These are phyloP conservation scores for Cinnamomum micranthum DNA, from an alignment of 164 flowering plant genomes.

Conservation along the genomic window DNA sequence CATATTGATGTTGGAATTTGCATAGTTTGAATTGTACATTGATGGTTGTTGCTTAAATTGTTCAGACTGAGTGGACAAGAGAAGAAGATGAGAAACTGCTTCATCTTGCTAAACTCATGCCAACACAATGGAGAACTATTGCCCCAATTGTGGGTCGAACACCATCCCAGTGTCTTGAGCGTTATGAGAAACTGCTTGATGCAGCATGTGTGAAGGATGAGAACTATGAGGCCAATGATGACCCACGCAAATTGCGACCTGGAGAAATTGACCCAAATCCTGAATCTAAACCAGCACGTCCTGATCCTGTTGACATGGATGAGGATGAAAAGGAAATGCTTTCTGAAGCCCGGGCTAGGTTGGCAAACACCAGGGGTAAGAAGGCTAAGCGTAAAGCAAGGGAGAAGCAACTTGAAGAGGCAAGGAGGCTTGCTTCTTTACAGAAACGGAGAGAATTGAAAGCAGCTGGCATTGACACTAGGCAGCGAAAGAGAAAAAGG, in stretches of 20 bases:
- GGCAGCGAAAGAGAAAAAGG: conserved; percentile 80
- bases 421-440: conserved; percentile 93
- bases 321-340: conserved; percentile 99
- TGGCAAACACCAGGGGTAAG: conserved; percentile 95
- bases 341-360: conserved; percentile 91
- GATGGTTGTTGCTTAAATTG: neutral
- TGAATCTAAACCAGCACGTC: conserved; percentile 97
- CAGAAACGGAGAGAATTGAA: conserved; percentile 94
- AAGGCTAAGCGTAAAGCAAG: conserved; percentile 98
- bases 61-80: conserved; percentile 98
- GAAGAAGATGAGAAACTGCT: conserved; percentile 98
- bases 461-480: conserved; percentile 88
- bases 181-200: conserved; percentile 95
- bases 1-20: neutral
- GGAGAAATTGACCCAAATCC: conserved; percentile 99
- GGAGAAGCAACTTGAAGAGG: conserved; percentile 98
- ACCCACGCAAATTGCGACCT: conserved; percentile 89
- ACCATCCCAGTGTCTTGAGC: conserved; percentile 95
- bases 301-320: conserved; percentile 99
- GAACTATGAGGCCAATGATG: conserved; percentile 86
- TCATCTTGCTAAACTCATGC: conserved; percentile 97
- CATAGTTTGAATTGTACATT: neutral
- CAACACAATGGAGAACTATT: conserved; percentile 96
- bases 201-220: conserved; percentile 96
- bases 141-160: conserved; percentile 95